A percentile compares a stretch with the other conserved stretches of the same genome.
Conservation (phyloP, 1,139 yeast species). For the Kurtzmaniella natalensis region DNA sequence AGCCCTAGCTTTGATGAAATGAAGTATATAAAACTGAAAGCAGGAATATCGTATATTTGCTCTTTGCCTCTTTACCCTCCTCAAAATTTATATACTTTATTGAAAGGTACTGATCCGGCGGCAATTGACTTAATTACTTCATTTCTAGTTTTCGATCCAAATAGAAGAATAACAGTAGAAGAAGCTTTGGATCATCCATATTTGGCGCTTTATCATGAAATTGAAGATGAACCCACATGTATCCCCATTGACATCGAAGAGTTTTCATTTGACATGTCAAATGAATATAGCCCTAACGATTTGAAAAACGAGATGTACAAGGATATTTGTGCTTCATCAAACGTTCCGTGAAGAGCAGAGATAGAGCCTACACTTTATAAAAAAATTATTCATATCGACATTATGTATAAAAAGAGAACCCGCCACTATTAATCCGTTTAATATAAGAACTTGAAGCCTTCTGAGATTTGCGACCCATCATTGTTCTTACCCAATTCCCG, state of each 20-base stretch:
- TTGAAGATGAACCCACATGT: conserved; percentile 78
- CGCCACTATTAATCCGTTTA: no score
- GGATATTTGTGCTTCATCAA: no score
- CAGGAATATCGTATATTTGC: conserved; percentile 60
- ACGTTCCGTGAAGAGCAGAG: no score
- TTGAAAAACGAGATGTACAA: no score
- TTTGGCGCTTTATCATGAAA: conserved; percentile 73
- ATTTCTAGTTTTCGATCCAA: conserved; percentile 77
- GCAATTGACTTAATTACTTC: conserved; percentile 76
- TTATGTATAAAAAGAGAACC: no score
- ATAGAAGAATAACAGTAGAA: conserved; percentile 69
- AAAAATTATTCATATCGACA: no score
- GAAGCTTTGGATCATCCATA: conserved; percentile 85
- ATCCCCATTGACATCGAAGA: conserved; percentile 70
- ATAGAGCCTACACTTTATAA: no score
- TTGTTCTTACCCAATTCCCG: conserved; percentile 45
- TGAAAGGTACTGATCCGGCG: conserved; percentile 42
- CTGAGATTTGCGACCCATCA: conserved; percentile 39
- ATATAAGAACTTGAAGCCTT: conserved; percentile 41
- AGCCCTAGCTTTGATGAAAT: conserved; percentile 60
- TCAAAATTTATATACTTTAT: neutral
- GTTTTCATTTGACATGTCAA: conserved; percentile 73
- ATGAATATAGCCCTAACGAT: no score
- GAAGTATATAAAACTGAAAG: conserved; percentile 49
- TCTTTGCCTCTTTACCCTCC: conserved; percentile 44